Evolutionary conservation across 306 rosid species (phyloP).

Genomic region (Quercus dentata): DNA sequence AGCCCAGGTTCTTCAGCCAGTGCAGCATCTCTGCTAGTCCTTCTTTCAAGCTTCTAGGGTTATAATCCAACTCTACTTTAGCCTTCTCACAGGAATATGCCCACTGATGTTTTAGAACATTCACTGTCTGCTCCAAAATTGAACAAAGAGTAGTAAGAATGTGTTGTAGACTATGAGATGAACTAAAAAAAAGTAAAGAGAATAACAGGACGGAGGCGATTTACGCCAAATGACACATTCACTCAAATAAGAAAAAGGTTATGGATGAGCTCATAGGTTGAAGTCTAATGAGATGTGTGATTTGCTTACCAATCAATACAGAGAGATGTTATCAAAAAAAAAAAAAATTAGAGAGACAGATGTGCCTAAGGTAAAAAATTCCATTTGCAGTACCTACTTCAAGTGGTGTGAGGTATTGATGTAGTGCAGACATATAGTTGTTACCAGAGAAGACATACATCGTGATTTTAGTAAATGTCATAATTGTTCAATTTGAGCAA

Average conservation of each 20-base stretch:
- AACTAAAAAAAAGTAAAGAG: background rate
- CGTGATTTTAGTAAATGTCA: background rate
- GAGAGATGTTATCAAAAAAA: no score
- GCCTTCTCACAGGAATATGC: conserved; percentile 68
- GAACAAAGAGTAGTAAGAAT: conserved; percentile 6
- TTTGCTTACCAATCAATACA: background rate
- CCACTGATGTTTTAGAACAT: conserved; percentile 72
- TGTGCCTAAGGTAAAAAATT: background rate
- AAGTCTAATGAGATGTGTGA: background rate
- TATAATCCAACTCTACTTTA: conserved; percentile 43
- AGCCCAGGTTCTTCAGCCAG: conserved; percentile 71
- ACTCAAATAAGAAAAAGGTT: background rate
- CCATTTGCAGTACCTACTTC: background rate
- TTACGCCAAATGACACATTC: background rate
- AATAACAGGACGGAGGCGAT: background rate
- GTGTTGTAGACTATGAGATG: background rate
- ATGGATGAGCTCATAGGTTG: background rate
- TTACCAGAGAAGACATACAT: background rate
- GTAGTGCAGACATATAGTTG: background rate
- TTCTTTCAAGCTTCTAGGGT: conserved; percentile 73
- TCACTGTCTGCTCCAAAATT: conserved; percentile 58
- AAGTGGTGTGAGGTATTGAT: background rate
- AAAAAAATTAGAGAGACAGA: background rate
- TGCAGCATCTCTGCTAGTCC: conserved; percentile 71
- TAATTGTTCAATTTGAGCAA: background rate